Percentiles rank a stretch among this genome's conserved stretches.
These are phyloP conservation scores for Herpetospermum pedunculosum DNA, from an alignment of 306 rosid species.

Conservation along the genomic window DNA sequence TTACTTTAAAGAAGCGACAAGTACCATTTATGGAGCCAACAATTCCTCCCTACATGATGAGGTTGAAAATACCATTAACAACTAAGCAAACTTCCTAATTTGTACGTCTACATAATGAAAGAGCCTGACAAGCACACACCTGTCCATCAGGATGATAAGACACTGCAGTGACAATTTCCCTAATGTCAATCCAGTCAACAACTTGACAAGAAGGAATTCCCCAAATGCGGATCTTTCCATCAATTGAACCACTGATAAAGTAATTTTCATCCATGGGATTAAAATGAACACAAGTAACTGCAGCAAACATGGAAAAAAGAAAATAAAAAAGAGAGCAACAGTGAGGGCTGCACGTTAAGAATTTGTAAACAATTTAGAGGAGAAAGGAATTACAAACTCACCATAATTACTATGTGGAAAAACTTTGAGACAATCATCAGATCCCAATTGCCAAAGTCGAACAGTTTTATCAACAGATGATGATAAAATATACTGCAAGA, in stretches of 20 bases:
- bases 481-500: constrained; percentile 70
- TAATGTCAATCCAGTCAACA: constrained; percentile 68
- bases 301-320: constrained; percentile 20
- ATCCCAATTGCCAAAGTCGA: constrained; percentile 76
- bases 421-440: constrained; percentile 54
- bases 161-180: constrained; percentile 80
- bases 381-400: constrained; percentile 16
- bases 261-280: constrained; percentile 80
- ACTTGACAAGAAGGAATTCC: constrained; percentile 59
- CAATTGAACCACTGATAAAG: constrained; percentile 95
- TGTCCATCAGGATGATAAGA: constrained; percentile 88
- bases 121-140: constrained; percentile 34
- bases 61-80: constrained; percentile 11
- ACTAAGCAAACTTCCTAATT: background rate
- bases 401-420: constrained; percentile 92
- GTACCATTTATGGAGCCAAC: constrained; percentile 72
- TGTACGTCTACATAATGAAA: constrained; percentile 14
- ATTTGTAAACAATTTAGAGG: background rate
- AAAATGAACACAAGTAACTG: constrained; percentile 89
- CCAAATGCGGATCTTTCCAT: constrained; percentile 98
- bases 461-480: constrained; percentile 86
- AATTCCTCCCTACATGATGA: constrained; percentile 55
- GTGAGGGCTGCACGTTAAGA: background rate
- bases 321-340: constrained; percentile 4
- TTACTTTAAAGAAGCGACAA: constrained; percentile 62